Evolutionary conservation across 208 protist genomes (phyloP).

Genomic region (Endotrypanum monterogeii): DNA sequence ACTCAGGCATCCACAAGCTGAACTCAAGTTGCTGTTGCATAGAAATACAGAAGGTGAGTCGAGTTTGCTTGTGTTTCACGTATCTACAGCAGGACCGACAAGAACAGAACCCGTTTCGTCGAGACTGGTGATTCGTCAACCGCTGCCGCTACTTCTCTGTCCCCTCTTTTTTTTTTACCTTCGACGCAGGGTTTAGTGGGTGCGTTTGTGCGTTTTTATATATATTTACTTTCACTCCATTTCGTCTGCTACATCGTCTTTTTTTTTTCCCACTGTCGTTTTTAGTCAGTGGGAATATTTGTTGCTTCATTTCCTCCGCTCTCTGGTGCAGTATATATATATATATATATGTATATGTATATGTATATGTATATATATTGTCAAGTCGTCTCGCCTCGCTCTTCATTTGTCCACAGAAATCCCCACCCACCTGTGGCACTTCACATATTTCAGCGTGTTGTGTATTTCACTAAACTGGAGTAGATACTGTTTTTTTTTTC

Average conservation of each 20-base stretch:
- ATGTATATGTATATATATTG: too few species aligned
- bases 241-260: too few species aligned
- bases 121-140: not conserved
- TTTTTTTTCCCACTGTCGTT: too few species aligned
- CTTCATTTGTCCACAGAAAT: not conserved
- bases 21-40: not conserved
- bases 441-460: not conserved
- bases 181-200: too few species aligned
- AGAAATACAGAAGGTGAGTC: not conserved
- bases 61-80: not conserved
- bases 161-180: too few species aligned
- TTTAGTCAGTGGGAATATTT: too few species aligned
- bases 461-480: not conserved
- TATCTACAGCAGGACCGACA: not conserved
- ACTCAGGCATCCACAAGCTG: not conserved
- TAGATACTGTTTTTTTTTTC: too few species aligned
- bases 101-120: not conserved
- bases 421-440: not conserved
- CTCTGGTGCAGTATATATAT: too few species aligned
- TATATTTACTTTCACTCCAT: too few species aligned
- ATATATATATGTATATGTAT: too few species aligned
- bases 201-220: too few species aligned
- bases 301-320: too few species aligned
- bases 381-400: not conserved
- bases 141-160: not conserved